Evolutionary conservation across 192 early-diverging fungal species (phyloP).

Genomic region (Powellomyces hirtus): DNA sequence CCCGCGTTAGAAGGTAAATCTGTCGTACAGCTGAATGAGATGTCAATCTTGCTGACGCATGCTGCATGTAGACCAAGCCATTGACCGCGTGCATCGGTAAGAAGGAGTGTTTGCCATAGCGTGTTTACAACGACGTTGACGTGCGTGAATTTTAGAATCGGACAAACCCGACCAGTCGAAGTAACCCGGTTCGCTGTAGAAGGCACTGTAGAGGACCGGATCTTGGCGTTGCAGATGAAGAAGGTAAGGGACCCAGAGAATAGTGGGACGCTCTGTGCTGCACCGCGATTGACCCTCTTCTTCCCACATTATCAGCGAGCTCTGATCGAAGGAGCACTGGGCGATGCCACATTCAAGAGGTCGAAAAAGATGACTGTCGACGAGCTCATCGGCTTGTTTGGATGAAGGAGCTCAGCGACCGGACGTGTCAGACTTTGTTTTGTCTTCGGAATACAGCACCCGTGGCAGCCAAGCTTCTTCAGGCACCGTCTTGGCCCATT

Average conservation of each 20-base stretch:
- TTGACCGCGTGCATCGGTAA: constrained; percentile 69
- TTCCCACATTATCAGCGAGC: constrained; percentile 18
- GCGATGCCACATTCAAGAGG: constrained; percentile 18
- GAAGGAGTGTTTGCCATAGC: background rate
- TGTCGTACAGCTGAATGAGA: too few species aligned
- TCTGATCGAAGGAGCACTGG: constrained; percentile 32
- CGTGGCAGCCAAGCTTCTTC: constrained; percentile 3
- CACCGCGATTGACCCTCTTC: background rate
- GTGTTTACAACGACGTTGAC: background rate
- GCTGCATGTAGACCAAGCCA: constrained; percentile 62
- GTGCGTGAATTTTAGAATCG: constrained; percentile 45
- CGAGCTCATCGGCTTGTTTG: constrained; percentile 24
- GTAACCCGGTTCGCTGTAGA: constrained; percentile 63
- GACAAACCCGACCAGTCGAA: constrained; percentile 59
- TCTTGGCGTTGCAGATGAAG: constrained; percentile 60
- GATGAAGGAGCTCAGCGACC: background rate
- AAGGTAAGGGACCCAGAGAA: constrained; percentile 36
- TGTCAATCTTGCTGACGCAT: constrained; percentile 19
- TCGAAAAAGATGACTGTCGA: constrained; percentile 22
- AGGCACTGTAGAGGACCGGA: constrained; percentile 70
- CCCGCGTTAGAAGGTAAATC: constrained; percentile 62
- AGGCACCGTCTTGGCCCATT: background rate
- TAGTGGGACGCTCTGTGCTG: background rate
- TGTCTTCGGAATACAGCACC: background rate
- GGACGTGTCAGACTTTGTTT: background rate